Evolutionary conservation across 352 stramenopile species (phyloP).

Genomic region (Peronospora tabacina): DNA sequence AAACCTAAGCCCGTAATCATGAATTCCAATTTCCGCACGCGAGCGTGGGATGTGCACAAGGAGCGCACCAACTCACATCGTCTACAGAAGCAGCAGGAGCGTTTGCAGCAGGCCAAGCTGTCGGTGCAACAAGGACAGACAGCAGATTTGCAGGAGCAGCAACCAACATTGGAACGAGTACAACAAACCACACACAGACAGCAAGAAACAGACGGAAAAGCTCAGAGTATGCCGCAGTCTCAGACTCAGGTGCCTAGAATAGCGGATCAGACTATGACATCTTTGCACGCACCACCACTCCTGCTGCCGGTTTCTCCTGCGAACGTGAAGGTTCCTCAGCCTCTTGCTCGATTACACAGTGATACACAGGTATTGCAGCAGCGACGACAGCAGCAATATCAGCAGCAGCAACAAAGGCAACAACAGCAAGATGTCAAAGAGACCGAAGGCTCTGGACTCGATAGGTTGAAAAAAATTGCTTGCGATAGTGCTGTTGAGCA

Average conservation of each 20-base stretch:
- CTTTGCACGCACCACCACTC: constrained; percentile 4
- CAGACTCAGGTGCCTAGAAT: constrained; percentile 1
- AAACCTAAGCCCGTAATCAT: constrained; percentile 77
- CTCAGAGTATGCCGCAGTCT: background rate
- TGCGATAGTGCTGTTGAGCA: constrained; percentile 9
- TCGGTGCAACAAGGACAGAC: constrained; percentile 12
- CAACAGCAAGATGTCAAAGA: constrained; percentile 14
- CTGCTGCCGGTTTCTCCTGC: constrained; percentile 2
- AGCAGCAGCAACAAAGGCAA: constrained; percentile 12
- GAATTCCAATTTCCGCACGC: constrained; percentile 75
- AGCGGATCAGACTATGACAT: constrained; percentile 3
- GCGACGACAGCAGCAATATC: constrained; percentile 5
- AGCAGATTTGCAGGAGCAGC: background rate
- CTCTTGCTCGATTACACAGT: constrained; percentile 4
- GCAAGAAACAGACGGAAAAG: constrained; percentile 2
- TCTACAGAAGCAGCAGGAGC: constrained; percentile 54
- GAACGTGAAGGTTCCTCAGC: background rate
- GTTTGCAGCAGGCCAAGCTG: constrained; percentile 22
- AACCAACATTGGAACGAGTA: background rate
- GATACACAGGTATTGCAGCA: constrained; percentile 10
- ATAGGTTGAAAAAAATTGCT: constrained; percentile 3
- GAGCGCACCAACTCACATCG: constrained; percentile 73
- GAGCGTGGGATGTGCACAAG: constrained; percentile 78
- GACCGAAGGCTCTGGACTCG: constrained; percentile 10
- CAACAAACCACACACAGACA: background rate